Evolutionary conservation across 106 monocot genomes (phyloP), one percentile per base, ranked within the genome.

Genomic region (Acorus gramineus): DNA sequence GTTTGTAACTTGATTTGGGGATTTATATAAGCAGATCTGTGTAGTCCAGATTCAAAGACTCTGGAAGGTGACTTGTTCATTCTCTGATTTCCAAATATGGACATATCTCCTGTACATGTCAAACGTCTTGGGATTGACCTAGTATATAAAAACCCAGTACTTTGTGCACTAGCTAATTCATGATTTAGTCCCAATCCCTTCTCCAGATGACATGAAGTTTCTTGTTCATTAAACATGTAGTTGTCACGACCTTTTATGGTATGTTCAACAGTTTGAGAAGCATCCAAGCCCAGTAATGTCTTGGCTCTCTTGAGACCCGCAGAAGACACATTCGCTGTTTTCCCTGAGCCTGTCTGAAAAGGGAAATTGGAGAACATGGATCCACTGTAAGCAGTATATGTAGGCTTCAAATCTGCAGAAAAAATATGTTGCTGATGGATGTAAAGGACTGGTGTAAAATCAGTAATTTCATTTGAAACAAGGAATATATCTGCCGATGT

Each of bases 1-100:
- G 79, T 89, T 6, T 85, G 79, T 47, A 93, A 81, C 70, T 76
- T 73, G 52, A 84, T 45, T 52, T 77, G 67, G 54, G 73, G 60
- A 5, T 60, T 11, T 3, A 65, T 11, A 66, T 46, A 49, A 67
- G 63, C 60, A 76, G 71, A 55, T 42, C 66, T 10, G 42, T 44
- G 45, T 6, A 66, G 2, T 45, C 64, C 64, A 52, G 66, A 56
- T 4, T 14, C 63, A 6, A 46, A 6, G 57, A 52, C 43, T 0
- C 59, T 62, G 50, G 58, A 53, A 65, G 52, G 28, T 55, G 28
- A 42, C 73, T 59, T 68, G 48, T 61, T 61, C 50, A 42, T 11
- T 44, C 59, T 14, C 7, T 66, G 53, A 10, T 65, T 74, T 54
- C 66, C 56, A 65, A 57, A 52, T 57, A 57, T 11, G 43, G 14